Conservation (phyloP, 1,139 yeast genomes). For the Suhomyces bolitotheri region DNA sequence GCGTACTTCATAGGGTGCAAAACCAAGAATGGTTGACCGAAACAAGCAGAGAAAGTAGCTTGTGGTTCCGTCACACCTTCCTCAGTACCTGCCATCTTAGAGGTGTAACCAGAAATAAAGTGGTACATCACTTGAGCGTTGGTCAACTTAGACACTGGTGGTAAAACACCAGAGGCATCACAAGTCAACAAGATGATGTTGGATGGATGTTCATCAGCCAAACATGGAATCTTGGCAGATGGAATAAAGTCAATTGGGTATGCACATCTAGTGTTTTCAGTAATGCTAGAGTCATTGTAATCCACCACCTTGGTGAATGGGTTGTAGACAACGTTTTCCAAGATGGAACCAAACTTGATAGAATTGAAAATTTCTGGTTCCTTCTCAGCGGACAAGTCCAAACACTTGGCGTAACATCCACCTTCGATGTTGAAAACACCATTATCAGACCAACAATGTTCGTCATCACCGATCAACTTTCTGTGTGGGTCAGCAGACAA, state of each 20-base stretch:
- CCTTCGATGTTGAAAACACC: conserved; percentile 99
- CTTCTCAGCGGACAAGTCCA: conserved; percentile 84
- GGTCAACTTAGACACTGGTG: conserved; percentile 92
- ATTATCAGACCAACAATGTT: conserved; percentile 98
- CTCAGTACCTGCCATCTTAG: conserved; percentile 99
- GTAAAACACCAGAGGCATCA: conserved; percentile 97
- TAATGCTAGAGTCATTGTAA: conserved; percentile 75
- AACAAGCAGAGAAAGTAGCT: conserved; percentile 97
- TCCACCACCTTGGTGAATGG: conserved; percentile 79
- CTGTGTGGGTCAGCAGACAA: conserved; percentile 96
- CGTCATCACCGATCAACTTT: conserved; percentile 95
- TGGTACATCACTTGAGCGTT: conserved; percentile 99
- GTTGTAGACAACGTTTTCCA: conserved; percentile 92
- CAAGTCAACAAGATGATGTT: conserved; percentile 92
- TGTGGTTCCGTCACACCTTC: conserved; percentile 98
- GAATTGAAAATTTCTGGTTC: conserved; percentile 98
- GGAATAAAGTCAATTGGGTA: conserved; percentile 98
- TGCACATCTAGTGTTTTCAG: conserved; percentile 98
- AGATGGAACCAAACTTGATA: conserved; percentile 87
- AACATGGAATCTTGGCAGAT: conserved; percentile 93
- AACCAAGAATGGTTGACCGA: conserved; percentile 98
- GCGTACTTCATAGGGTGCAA: conserved; percentile 99
- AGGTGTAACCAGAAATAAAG: conserved; percentile 97
- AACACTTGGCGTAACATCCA: conserved; percentile 98
- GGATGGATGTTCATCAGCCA: conserved; percentile 86